Evolutionary conservation across 331 rosid species (phyloP).

Genomic region (Telfairia occidentalis): DNA sequence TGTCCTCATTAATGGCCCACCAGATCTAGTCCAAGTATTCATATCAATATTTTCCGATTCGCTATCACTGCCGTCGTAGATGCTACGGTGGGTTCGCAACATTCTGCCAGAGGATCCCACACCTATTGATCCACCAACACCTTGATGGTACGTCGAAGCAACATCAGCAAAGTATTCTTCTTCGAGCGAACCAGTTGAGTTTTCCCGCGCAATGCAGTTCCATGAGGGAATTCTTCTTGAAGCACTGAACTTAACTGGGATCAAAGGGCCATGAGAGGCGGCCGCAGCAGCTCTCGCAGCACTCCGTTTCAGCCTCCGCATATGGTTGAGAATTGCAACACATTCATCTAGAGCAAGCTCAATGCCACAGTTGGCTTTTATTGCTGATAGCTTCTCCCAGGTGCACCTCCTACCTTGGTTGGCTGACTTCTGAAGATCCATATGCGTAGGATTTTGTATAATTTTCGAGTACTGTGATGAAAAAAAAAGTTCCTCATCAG

Average conservation of each 20-base stretch:
- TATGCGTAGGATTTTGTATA: constrained; percentile 67
- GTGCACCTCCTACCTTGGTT: constrained; percentile 97
- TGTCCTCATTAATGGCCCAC: constrained; percentile 95
- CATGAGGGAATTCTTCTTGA: constrained; percentile 92
- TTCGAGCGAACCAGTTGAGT: constrained; percentile 79
- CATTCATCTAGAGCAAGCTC: constrained; percentile 90
- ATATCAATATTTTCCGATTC: constrained; percentile 58
- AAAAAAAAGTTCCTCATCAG: neutral
- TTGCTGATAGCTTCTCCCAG: constrained; percentile 96
- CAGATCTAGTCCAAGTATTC: constrained; percentile 75
- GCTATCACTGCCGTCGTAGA: constrained; percentile 67
- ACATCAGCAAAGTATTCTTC: constrained; percentile 48
- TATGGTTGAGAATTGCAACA: constrained; percentile 76
- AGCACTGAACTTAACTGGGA: constrained; percentile 48
- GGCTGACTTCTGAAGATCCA: constrained; percentile 95
- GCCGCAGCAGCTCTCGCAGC: constrained; percentile 74
- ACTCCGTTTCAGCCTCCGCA: constrained; percentile 67
- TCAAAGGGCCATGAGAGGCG: constrained; percentile 45
- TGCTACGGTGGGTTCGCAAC: constrained; percentile 30
- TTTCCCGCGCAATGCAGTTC: constrained; percentile 98
- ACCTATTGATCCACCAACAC: constrained; percentile 23
- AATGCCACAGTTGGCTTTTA: constrained; percentile 87
- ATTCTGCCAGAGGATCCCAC: constrained; percentile 26
- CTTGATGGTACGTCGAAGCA: constrained; percentile 44
- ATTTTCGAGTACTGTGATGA: constrained; percentile 64